These are phyloP conservation scores for Tylopilus balloui DNA, from an alignment of 768 basidiomycete genomes.

Conservation along the genomic window DNA sequence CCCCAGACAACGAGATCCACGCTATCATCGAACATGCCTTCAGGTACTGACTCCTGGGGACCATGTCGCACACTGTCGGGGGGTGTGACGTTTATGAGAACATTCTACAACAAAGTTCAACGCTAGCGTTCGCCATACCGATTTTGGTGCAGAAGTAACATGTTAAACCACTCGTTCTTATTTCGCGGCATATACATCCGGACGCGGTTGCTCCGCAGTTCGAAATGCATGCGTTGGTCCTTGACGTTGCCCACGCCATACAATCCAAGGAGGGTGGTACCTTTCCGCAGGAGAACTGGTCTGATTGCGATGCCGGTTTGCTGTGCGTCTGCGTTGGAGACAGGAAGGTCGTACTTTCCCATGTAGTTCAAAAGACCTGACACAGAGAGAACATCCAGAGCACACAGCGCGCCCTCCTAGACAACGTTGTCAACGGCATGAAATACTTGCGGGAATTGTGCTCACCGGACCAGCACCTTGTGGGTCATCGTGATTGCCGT, in stretches of 20 bases:
- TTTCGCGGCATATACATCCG: constrained; percentile 95
- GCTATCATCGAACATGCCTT: constrained; percentile 95
- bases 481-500: constrained; percentile 99
- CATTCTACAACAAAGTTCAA: neutral
- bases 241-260: constrained; percentile 97
- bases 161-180: constrained; percentile 92
- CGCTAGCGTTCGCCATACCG: constrained; percentile 45
- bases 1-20: constrained; percentile 96
- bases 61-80: constrained; percentile 81
- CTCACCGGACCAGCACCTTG: constrained; percentile 90
- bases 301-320: constrained; percentile 78
- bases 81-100: constrained; percentile 11
- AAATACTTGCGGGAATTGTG: constrained; percentile 1
- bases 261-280: constrained; percentile 79
- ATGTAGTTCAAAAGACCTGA: constrained; percentile 96
- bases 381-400: constrained; percentile 91
- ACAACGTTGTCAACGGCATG: neutral
- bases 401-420: constrained; percentile 92
- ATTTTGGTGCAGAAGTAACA: constrained; percentile 93
- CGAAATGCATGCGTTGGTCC: constrained; percentile 95
- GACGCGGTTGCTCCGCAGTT: constrained; percentile 88
- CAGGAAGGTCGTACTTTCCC: constrained; percentile 88
- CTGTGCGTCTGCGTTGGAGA: constrained; percentile 59
- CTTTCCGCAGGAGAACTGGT: constrained; percentile 89
- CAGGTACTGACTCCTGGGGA: constrained; percentile 91